Base-by-base conservation (phyloP, 2,329 filamentous ascomycete genomes). In the Neonectria hederae region DNA sequence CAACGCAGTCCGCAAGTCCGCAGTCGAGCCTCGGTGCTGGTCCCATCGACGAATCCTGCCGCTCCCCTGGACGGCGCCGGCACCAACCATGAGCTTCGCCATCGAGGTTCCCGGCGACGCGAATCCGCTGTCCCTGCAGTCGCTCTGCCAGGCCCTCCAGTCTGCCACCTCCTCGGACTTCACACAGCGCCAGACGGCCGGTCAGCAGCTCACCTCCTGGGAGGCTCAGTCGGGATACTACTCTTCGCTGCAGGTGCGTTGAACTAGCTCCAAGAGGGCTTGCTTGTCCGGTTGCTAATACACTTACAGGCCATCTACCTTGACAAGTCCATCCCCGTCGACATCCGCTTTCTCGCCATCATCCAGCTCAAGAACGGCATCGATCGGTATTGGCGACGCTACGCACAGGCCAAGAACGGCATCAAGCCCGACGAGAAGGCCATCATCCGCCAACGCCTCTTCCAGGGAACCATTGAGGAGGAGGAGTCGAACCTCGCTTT, bases 341-440 rank as follows among this genome's bases (percentile, higher is more conserved):
- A 97, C 73, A 87, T 95, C 57, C 92, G 96, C 65, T 94, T 97
- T 74, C 89, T 97, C 11, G 92, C 95, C 59, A 89, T 98, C 62
- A 97, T 98, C 70, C 92, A 97, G 76, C 85, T 99, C 58, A 98
- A 98, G 78, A 97, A 98, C 78, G 96, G 94, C 59, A 94, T 98
- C 78, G 95, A 98, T 77, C 94, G 91, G 76, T 93, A 94, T 79
- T 99, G 96, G 96, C 87, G 96, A 14, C 70, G 80, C n/a, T 75
- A 93, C 85, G 76, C 81, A 35, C 70, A 79, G 62, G 54, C 76
- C 28, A 84, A 82, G 76, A 92, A 92, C 35, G 89, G 92, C 54
- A 87, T 91, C 61, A 89, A 90, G 76, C 86, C 87, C 28, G 87
- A 91, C 21, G 92, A 97, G 76, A 97, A 96, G 78, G 82, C 86